Base-by-base conservation (phyloP, 2,329 filamentous ascomycete genomes). In the Aspergillus ochraceus region DNA sequence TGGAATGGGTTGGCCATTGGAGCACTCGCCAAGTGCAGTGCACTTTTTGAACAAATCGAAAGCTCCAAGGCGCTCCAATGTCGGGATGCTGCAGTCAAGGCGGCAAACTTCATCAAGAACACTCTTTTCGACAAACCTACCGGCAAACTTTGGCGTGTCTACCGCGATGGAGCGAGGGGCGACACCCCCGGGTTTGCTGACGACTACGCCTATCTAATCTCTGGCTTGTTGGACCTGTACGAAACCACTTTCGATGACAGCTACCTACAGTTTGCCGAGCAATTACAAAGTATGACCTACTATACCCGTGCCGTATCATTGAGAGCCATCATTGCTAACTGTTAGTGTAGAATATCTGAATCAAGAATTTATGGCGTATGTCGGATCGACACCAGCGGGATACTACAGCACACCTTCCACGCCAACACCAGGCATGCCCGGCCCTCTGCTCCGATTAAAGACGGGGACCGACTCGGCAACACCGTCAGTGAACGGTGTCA, bases 391-490 rank as follows among this genome's bases (percentile, higher is more conserved):
- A 11, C 67, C 74, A 6, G 72, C 73, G n/a, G 76, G 75, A 9
- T 80, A 76, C 49, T 77, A 79, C 56, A 76, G 74, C 50, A 76
- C 78, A 1, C 73, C 76, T 2, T 75, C 75, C 6, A 78, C 60
- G 12, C 76, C 83, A 47, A 86, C 88, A 10, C 80, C 87, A 0
- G 86, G 92, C 68, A 84, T 89, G 29, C 76, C 76, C 0, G 70
- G 71, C 9, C 76, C 76, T 14, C 88, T 97, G 60, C 85, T 98
- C 61, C 89, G 94, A 24, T 84, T 97, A 53, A 99, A 99, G 77
- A 92, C 96, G 63, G 95, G 92, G 64, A 97, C 97, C 84, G 95
- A 99, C 75, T 91, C 91, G 5, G 89, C 92, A 1, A 89, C 95
- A 61, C 95, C 95, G 0, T 95, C 92, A 0, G 90, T 91, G 54